Conservation (phyloP, 2,329 filamentous ascomycete species). For the Neodidymelliopsis sp. region DNA sequence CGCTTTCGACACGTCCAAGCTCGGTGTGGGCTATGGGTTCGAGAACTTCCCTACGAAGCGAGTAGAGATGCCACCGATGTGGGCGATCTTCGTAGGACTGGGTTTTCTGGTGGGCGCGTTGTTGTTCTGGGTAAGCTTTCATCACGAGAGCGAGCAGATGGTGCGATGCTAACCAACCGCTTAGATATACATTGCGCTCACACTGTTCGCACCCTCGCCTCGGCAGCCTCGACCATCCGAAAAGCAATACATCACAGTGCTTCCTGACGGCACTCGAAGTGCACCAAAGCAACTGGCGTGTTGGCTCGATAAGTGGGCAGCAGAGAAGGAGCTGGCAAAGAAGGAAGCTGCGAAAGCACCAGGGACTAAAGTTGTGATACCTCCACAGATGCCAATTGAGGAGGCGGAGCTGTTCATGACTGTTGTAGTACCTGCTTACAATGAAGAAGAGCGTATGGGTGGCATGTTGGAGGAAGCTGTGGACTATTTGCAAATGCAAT, state of each 20-base stretch:
- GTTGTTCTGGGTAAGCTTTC: constrained; percentile 39
- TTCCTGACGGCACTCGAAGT: constrained; percentile 67
- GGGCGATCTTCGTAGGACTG: constrained; percentile 38
- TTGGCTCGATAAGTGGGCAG: constrained; percentile 81
- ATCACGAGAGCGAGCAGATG: neutral
- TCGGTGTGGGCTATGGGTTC: constrained; percentile 37
- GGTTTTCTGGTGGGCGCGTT: constrained; percentile 35
- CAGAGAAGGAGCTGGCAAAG: constrained; percentile 60
- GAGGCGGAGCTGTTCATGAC: constrained; percentile 84
- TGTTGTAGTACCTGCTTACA: constrained; percentile 93
- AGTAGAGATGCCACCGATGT: constrained; percentile 43
- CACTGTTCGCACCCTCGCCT: constrained; percentile 80
- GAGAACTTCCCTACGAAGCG: constrained; percentile 30
- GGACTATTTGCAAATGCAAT: constrained; percentile 79
- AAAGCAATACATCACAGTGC: constrained; percentile 82
- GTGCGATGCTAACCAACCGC: constrained; percentile 6
- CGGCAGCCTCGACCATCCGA: constrained; percentile 77
- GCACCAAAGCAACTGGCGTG: constrained; percentile 72
- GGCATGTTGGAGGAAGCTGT: constrained; percentile 92
- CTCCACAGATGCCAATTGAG: constrained; percentile 66
- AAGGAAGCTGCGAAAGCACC: constrained; percentile 37
- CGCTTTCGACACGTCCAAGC: constrained; percentile 35
- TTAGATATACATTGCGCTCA: constrained; percentile 72
- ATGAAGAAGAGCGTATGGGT: constrained; percentile 83
- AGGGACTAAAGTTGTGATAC: constrained; percentile 30